Base-by-base conservation (phyloP, 2,329 filamentous ascomycete genomes). In the Pseudocercospora eumusae region DNA sequence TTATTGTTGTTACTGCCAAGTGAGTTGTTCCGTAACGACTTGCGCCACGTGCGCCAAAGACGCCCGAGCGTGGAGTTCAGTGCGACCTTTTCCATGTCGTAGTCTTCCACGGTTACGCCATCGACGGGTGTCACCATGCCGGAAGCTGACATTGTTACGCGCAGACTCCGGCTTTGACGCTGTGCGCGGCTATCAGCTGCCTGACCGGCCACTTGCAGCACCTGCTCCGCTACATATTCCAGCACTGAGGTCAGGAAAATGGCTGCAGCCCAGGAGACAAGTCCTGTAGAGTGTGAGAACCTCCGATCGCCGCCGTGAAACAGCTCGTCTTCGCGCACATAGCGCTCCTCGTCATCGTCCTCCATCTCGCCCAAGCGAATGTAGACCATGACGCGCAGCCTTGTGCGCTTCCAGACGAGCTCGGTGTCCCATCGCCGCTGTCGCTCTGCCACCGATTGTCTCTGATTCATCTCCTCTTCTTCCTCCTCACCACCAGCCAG, bases 381-480 rank as follows among this genome's bases (percentile, higher is more conserved):
- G 75, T 98, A 98, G 21, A 99, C 93, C 95, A 99, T 99, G 75
- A 95, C 96, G 64, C 95, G 87, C 70, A 99, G 79, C 59, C 95
- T 87, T 0, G 93, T 95, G 68, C 95, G 86, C 79, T 96, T 97
- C 93, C 95, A 99, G 18, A 93, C 88, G 60, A 93, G 83, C 73
- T 97, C 91, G n/a, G 96, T 80, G 74, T 98, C 92, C 86, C 93
- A 98, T 68, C 89, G 86, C 1, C 82, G 82, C 10, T 79, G 66
- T 8, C 66, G 66, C 42, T 73, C 70, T 45, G 68, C 67, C 9
- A 63, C 56, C 13, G 69, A 66, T 47, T 69, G 66, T 21, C 59
- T 63, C 15, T 64, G 68, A 28, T 72, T 70, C 36, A 74, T 68
- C 13, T 70, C 75, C 2, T 81, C 77, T 49, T 84, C 77, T 28